Conservation (phyloP, 2,329 filamentous ascomycete species). For the Metarhizium album region DNA sequence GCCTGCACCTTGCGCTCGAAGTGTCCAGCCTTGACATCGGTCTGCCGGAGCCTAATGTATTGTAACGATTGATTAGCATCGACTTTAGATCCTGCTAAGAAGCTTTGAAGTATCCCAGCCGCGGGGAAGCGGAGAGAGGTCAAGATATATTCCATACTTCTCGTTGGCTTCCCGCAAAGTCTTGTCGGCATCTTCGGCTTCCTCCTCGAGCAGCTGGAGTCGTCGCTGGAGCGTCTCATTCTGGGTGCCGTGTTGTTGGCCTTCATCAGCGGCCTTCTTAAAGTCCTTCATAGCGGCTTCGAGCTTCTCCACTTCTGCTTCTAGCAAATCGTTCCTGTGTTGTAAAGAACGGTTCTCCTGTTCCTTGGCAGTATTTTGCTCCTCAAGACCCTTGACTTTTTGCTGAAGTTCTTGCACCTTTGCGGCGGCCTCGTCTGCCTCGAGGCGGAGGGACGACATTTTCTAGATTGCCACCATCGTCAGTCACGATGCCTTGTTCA, state of each 20-base stretch:
- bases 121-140: not conserved
- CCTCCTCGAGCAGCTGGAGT: slow-evolving; percentile 93
- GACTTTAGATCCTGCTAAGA: not conserved
- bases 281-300: slow-evolving; percentile 73
- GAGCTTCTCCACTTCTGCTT: slow-evolving; percentile 85
- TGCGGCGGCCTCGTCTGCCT: slow-evolving; percentile 74
- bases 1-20: slow-evolving; percentile 99
- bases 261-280: slow-evolving; percentile 79
- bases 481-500: slow-evolving; percentile 4
- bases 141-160: slow-evolving; percentile 57
- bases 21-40: slow-evolving; percentile 97
- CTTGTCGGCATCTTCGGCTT: slow-evolving; percentile 94
- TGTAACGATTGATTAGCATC: slow-evolving; percentile 10
- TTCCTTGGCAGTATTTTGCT: slow-evolving; percentile 93
- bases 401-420: slow-evolving; percentile 80
- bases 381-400: slow-evolving; percentile 83
- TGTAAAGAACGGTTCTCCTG: slow-evolving; percentile 94
- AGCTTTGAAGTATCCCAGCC: slow-evolving; percentile 12
- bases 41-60: slow-evolving; percentile 74
- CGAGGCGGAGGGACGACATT: slow-evolving; percentile 89
- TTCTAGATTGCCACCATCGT: slow-evolving; percentile 44
- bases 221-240: slow-evolving; percentile 87
- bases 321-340: slow-evolving; percentile 90
- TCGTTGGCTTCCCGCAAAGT: slow-evolving; percentile 94
- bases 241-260: slow-evolving; percentile 72